Base-by-base conservation (phyloP, 495 filamentous ascomycete genomes). In the Podospora australis region DNA sequence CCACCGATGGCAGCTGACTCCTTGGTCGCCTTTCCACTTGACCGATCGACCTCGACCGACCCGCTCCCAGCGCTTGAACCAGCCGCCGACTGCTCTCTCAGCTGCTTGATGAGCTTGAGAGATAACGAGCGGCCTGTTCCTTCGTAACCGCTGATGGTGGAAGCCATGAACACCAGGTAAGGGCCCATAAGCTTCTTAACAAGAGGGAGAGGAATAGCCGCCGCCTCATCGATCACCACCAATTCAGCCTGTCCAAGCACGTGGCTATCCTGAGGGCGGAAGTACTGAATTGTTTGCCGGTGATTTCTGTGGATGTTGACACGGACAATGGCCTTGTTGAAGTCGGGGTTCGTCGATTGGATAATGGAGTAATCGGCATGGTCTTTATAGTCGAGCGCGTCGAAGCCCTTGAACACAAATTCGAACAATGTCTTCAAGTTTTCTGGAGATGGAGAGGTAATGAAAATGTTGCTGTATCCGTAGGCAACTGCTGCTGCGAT, bases 121-220 rank as follows among this genome's bases (percentile, higher is more conserved):
- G 94, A 97, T 2, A 99, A 75, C 1, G 91, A 96, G 30, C 94
- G 79, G 24, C 94, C 94, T 2, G 94, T 99, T 53, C 94, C 94
- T 70, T 99, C 94, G 61, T 99, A 99, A 44, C 94, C 94, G 59
- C 96, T 97, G 69, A 99, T 96, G 11, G 94, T 99, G 1, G 92
- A 97, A 3, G 94, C 89, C 94, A 99, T 99, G 71, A 99, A 99
- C 3, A 97, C 89, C 19, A 97, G 73, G 66, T 97, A 99, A n/a
- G 90, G 92, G 0, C 94, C 92, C 79, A 99, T 87, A 24, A 99
- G 75, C 63, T 96, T 96, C 52, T 83, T 78, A 10, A 97, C 92
- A 35, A 96, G 67, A 6, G 92, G 92, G 8, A 99, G 68, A 3
- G 94, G 94, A 39, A 99, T 99, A 1, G 94, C 94, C 6, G 94